A percentile compares a stretch with the other conserved stretches of the same genome.
Conservation (phyloP, 2,329 filamentous ascomycete species). For the Ascochyta clinopodiicola region DNA sequence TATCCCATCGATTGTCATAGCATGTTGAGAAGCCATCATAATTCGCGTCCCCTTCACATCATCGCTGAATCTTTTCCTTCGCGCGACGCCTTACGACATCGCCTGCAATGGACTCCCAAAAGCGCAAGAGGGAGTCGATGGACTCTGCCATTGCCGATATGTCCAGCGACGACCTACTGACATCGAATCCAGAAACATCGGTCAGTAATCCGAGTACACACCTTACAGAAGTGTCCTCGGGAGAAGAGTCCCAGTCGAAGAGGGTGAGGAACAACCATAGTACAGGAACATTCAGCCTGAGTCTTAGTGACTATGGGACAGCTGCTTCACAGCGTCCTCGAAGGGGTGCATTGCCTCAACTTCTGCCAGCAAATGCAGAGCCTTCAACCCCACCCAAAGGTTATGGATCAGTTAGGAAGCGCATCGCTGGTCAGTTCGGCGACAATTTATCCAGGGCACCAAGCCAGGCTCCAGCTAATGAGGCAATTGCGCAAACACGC, state of each 20-base stretch:
- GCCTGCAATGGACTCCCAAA: neutral
- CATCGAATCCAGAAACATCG: neutral
- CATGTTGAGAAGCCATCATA: neutral
- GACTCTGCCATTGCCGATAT: conserved; percentile 18
- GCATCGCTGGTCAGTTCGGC: neutral
- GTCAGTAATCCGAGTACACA: too few relatives aligned
- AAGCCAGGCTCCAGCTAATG: neutral
- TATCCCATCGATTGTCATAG: neutral
- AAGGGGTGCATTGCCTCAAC: neutral
- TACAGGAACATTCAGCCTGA: neutral
- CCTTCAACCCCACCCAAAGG: neutral
- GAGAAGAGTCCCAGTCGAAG: too few relatives aligned
- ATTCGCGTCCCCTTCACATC: too few relatives aligned
- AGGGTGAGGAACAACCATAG: too few relatives aligned
- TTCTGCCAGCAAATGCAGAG: neutral
- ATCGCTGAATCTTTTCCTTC: too few relatives aligned
- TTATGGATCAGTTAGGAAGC: neutral
- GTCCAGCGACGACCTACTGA: neutral
- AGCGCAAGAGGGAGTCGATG: conserved; percentile 10
- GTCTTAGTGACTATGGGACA: conserved; percentile 2
- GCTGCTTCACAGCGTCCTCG: conserved; percentile 11
- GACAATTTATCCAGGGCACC: neutral
- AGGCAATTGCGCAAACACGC: neutral
- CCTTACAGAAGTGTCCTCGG: too few relatives aligned
- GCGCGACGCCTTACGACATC: neutral